Base-by-base conservation (phyloP, 768 basidiomycete species). In the Phanerodontia chrysosporium region DNA sequence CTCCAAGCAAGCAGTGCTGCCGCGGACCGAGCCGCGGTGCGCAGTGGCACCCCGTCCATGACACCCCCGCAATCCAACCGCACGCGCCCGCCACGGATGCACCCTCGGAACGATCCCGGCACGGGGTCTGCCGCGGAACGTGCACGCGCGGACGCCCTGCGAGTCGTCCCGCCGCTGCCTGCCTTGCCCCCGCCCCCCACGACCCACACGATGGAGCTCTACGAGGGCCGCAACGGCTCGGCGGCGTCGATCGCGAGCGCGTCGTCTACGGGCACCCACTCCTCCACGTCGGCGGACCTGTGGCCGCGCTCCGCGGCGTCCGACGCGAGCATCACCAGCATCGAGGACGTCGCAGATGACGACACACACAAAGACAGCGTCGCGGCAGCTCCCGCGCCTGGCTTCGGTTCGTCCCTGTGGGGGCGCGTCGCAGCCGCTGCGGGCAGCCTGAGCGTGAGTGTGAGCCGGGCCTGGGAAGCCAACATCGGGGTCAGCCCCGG, bases 391-490 rank as follows among this genome's bases (percentile, higher is more conserved):
- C 29, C 39, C n/a, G 52, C 66, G 12, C 62, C 64, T 35, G 76
- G 73, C 39, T 70, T 76, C 63, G 82, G 81, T 9, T 70, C 70
- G 51, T 75, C 77, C 9, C 66, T 85, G 25, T 87, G 87, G 87
- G 78, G 74, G 58, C 77, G 78, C 36, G 80, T 86, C 9, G 75
- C 83, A n/a, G 72, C 73, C 24, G 80, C 79, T 16, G 82, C 85
- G 2, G 78, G 74, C 59, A 75, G 70, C 3, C 70, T 87, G 24
- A 83, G 80, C 1, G 75, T 85, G 53, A 83, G 76, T 65, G 82
- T 86, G 2, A 78, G 78, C 67, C 80, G 82, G 65, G 83, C 83
- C 25, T 84, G 82, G 82, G 72, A 79, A 27, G 61, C 73, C 10
- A 80, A 78, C 49, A 67, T 83, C 21, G 62, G 68, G 21, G 69